These are phyloP conservation scores for Microbotryum silenes-acaulis DNA, from an alignment of 1,284 basidiomycete genomes.

Conservation along the genomic window DNA sequence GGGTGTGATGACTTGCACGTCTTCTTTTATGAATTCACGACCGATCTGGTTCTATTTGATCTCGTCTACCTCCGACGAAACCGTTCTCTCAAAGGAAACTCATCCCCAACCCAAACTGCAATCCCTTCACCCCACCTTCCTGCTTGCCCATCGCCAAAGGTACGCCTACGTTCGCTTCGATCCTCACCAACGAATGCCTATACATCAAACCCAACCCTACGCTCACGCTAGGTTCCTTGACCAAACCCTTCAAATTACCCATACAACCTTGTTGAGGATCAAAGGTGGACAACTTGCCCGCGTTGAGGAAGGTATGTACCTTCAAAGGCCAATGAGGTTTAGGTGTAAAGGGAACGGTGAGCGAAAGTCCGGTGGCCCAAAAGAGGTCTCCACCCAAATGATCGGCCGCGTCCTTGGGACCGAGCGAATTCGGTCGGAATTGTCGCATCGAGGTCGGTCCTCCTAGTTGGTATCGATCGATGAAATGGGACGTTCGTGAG, in stretches of 20 bases:
- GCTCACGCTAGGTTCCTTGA: conserved; percentile 52
- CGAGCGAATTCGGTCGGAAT: conserved; percentile 77
- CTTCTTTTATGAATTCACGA: no score
- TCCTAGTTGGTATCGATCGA: conserved; percentile 86
- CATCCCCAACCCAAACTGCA: conserved; percentile 87
- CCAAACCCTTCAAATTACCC: background rate
- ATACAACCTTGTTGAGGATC: background rate
- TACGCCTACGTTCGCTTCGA: conserved; percentile 88
- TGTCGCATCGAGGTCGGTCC: conserved; percentile 83
- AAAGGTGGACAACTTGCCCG: conserved; percentile 60
- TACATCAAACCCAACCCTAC: conserved; percentile 88
- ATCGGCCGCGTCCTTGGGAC: conserved; percentile 64
- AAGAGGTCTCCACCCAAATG: conserved; percentile 82
- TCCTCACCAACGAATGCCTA: conserved; percentile 68
- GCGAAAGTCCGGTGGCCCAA: conserved; percentile 72
- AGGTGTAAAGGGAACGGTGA: conserved; percentile 68
- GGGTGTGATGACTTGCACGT: no score
- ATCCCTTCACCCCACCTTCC: conserved; percentile 68
- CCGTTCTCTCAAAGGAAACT: conserved; percentile 51
- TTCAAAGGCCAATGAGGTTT: conserved; percentile 84
- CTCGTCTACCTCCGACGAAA: no score
- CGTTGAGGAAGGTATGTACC: conserved; percentile 75
- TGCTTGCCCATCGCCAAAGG: conserved; percentile 70
- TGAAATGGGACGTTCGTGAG: conserved; percentile 50
- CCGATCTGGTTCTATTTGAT: no score